Conservation (phyloP, 805 yeast species). For the Candida jianshihensis region DNA sequence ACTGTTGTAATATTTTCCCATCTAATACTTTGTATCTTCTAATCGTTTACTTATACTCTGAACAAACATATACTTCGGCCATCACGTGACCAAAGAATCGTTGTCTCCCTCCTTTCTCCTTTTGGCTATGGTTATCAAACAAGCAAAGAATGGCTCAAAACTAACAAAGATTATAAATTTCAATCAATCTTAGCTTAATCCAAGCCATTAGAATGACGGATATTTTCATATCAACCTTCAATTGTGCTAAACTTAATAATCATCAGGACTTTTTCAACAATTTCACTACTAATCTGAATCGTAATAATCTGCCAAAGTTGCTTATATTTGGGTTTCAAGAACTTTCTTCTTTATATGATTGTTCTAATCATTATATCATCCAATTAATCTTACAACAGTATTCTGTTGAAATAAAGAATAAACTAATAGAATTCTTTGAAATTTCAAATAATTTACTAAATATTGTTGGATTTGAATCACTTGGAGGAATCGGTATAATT, state of each 20-base stretch:
- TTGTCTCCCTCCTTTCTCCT: too few relatives aligned
- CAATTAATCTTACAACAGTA: conserved; percentile 30
- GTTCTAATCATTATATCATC: conserved; percentile 35
- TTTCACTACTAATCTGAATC: conserved; percentile 21
- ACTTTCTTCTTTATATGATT: conserved; percentile 48
- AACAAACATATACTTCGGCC: too few relatives aligned
- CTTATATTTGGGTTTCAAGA: conserved; percentile 66
- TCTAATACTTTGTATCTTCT: too few relatives aligned
- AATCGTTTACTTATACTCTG: too few relatives aligned
- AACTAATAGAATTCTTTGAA: conserved; percentile 23
- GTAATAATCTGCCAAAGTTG: conserved; percentile 31
- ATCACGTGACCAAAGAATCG: too few relatives aligned
- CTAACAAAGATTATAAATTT: too few relatives aligned
- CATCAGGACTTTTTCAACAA: conserved; percentile 25
- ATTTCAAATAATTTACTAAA: conserved; percentile 30
- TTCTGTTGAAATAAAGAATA: conserved; percentile 26
- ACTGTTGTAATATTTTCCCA: too few relatives aligned
- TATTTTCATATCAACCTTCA: conserved; percentile 36
- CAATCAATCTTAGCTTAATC: too few relatives aligned
- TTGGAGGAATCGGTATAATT: conserved; percentile 55
- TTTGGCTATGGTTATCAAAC: too few relatives aligned
- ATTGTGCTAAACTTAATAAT: conserved; percentile 46
- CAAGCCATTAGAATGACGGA: conserved; percentile 5
- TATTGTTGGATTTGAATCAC: conserved; percentile 35
- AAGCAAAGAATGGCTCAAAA: too few relatives aligned